Percentiles rank a stretch among this genome's conserved stretches.
These are phyloP conservation scores for Verticillium longisporum DNA, from an alignment of 2,329 filamentous ascomycete genomes.

Conservation along the genomic window DNA sequence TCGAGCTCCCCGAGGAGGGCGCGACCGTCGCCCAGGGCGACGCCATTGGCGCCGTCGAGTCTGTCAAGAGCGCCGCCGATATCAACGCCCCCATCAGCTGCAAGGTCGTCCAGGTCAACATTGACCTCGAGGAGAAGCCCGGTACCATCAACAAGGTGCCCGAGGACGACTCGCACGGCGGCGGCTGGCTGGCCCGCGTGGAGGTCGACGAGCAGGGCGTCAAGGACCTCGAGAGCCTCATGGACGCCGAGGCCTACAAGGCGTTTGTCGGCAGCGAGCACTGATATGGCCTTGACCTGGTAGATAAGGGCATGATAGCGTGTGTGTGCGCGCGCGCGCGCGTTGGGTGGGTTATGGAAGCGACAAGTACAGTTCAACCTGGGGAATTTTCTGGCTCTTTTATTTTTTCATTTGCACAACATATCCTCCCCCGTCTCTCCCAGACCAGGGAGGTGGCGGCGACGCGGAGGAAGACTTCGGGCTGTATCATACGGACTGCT, in stretches of 20 bases:
- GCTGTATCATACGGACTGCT: constrained; percentile 6
- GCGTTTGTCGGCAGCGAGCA: constrained; percentile 53
- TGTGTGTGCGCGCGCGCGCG: not conserved
- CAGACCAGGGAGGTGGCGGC: not conserved
- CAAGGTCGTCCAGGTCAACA: constrained; percentile 69
- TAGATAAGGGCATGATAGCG: not conserved
- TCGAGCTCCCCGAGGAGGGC: constrained; percentile 76
- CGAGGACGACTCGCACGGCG: constrained; percentile 66
- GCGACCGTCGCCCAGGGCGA: constrained; percentile 69
- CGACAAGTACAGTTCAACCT: constrained; percentile 11
- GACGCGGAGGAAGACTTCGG: not conserved
- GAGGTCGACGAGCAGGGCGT: constrained; percentile 60
- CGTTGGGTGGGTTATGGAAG: not conserved
- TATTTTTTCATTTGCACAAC: constrained; percentile 1
- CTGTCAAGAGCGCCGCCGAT: constrained; percentile 96
- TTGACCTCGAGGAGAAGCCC: constrained; percentile 73
- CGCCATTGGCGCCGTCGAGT: constrained; percentile 89
- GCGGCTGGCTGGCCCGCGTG: constrained; percentile 91
- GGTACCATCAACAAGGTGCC: constrained; percentile 82
- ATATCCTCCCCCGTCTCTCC: no score
- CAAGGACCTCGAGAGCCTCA: constrained; percentile 66
- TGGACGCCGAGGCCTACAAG: constrained; percentile 75
- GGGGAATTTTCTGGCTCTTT: not conserved
- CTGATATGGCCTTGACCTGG: constrained; percentile 12
- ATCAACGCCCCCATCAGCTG: constrained; percentile 86